Percentiles rank a stretch among this genome's conserved stretches.
Conservation (phyloP, 78 protist species). For the Thecamonas trahens region DNA sequence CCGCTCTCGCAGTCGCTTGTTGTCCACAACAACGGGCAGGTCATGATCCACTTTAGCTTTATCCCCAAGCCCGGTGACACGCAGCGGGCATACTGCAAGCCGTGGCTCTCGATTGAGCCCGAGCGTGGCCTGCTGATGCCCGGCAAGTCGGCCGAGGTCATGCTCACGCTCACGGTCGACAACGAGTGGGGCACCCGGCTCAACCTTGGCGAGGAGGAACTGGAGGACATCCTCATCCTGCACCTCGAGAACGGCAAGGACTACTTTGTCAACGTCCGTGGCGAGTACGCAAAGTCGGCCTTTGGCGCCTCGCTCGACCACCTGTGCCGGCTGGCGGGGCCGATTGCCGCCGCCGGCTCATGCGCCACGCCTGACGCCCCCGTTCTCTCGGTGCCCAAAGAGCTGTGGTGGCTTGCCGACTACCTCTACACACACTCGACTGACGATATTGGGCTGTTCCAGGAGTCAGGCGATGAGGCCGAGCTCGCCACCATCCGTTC, state of each 20-base stretch:
- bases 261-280: slow-evolving; percentile 43
- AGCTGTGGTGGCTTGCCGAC: slow-evolving; percentile 24
- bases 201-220: slow-evolving; percentile 26
- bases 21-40: slow-evolving; percentile 59
- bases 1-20: slow-evolving; percentile 18
- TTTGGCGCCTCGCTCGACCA: slow-evolving; percentile 54
- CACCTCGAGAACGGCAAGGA: slow-evolving; percentile 72
- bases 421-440: slow-evolving; percentile 2
- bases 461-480: not conserved
- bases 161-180: slow-evolving; percentile 14
- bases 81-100: slow-evolving; percentile 19
- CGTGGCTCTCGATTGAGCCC: slow-evolving; percentile 69
- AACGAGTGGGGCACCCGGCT: slow-evolving; percentile 11
- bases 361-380: too few species aligned
- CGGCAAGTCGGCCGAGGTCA: slow-evolving; percentile 1
- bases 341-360: too few species aligned
- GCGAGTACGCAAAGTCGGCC: slow-evolving; percentile 36
- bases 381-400: slow-evolving; percentile 21
- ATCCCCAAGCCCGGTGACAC: slow-evolving; percentile 55
- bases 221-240: slow-evolving; percentile 70
- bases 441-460: slow-evolving; percentile 3
- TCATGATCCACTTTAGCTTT: slow-evolving; percentile 46
- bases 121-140: slow-evolving; percentile 49
- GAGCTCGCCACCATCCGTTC: not conserved
- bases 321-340: too few species aligned